A percentile compares a stretch with the other conserved stretches of the same genome.
Conservation (phyloP, 2,329 filamentous ascomycete species). For the Hymenoscyphus fructigenus region DNA sequence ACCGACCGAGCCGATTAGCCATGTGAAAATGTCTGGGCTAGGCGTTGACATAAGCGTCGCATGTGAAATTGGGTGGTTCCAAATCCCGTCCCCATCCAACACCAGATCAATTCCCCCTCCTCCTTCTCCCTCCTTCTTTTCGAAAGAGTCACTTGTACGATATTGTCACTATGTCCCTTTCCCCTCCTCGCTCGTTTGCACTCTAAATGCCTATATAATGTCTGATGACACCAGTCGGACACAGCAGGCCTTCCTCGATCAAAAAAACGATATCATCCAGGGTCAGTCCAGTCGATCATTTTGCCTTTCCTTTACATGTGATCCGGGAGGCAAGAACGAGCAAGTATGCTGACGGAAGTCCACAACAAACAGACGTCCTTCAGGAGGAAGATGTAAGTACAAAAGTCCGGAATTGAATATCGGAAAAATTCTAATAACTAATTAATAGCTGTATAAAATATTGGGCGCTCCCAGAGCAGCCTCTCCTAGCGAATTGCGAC, state of each 20-base stretch:
- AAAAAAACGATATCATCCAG: constrained; percentile 33
- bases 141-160: constrained; percentile 10
- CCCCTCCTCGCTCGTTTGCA: constrained; percentile 3
- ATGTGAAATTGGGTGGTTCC: constrained; percentile 2
- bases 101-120: constrained; percentile 9
- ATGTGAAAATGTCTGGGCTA: neutral
- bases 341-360: neutral
- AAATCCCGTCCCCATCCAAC: constrained; percentile 6
- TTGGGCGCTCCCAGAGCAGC: constrained; percentile 38
- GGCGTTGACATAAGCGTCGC: neutral
- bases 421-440: constrained; percentile 15
- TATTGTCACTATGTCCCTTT: constrained; percentile 22
- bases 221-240: constrained; percentile 33
- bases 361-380: constrained; percentile 30
- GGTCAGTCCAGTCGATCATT: constrained; percentile 17
- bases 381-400: constrained; percentile 37
- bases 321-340: constrained; percentile 17
- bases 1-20: neutral
- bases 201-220: constrained; percentile 33
- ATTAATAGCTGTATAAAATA: constrained; percentile 38
- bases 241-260: constrained; percentile 24
- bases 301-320: constrained; percentile 32
- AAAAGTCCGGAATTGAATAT: neutral
- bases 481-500: constrained; percentile 39
- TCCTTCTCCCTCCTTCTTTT: constrained; percentile 8